Percentiles rank a stretch among this genome's conserved stretches.
These are phyloP conservation scores for Pseudogymnoascus verrucosus DNA, from an alignment of 2,329 filamentous ascomycete species.

Conservation along the genomic window DNA sequence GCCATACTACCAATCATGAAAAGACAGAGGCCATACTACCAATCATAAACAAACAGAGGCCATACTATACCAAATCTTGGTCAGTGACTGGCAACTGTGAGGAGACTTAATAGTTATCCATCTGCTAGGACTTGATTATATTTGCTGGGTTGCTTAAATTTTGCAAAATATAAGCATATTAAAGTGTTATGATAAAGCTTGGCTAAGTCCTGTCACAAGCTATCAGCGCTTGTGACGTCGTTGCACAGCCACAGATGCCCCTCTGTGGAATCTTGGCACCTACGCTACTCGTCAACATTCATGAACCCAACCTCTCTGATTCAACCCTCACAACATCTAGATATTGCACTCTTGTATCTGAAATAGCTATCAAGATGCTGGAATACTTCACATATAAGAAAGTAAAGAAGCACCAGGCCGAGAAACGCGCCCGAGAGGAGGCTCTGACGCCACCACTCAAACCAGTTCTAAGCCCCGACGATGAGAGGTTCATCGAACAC, in stretches of 20 bases:
- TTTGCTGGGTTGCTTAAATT: not conserved
- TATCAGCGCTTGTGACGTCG: not conserved
- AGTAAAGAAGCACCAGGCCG: conserved; percentile 49
- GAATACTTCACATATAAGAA: conserved; percentile 58
- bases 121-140: not conserved
- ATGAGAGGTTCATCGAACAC: conserved; percentile 50
- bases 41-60: not conserved
- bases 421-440: conserved; percentile 32
- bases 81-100: not conserved
- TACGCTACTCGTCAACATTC: not conserved
- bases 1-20: too few relatives aligned
- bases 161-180: not conserved
- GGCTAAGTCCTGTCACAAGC: not conserved
- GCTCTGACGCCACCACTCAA: conserved; percentile 11
- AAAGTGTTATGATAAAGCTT: not conserved
- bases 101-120: not conserved
- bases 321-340: not conserved
- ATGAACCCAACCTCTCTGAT: not conserved
- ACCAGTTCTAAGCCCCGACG: conserved; percentile 46
- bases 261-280: not conserved
- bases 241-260: conserved; percentile 1
- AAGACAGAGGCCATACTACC: too few relatives aligned
- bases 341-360: not conserved
- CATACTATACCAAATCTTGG: not conserved
- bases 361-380: conserved; percentile 38